Base-by-base conservation (phyloP, 2,329 filamentous ascomycete genomes). In the Ambrosiella cleistominuta region DNA sequence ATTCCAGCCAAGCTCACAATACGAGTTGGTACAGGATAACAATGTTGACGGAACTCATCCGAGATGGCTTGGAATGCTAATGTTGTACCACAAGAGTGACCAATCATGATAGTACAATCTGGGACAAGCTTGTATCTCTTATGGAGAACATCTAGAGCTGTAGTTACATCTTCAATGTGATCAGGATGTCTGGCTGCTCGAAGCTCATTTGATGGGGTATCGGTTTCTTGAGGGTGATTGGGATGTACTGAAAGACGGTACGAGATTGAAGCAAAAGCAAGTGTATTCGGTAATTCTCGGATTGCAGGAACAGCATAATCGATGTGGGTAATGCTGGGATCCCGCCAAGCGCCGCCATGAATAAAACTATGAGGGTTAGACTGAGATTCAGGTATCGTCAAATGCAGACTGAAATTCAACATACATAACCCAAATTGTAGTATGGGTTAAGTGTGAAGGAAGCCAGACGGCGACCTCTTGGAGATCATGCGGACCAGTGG, bases 31-130 rank as follows among this genome's bases (percentile, higher is more conserved):
- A 56, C 57, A 51, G 57, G 57, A 53, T 62, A 42, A 12, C 58
- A 60, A 38, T 61, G 50, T 53, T 59, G 38, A 1, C 39, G 17
- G 51, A 55, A 37, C 57, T 66, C 68, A 67, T 67, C 12, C 55
- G 45, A 37, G 39, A 69, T 65, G 36, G 70, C 66, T 64, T 81
- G 77, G 45, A 76, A 68, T 0, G 73, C 70, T 40, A 82, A 64
- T 1, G 75, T 78, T 2, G 78, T 81, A 53, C 82, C 82, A 60
- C 79, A 81, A 2, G 77, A 81, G 65, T 85, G 82, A 0, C 82
- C 82, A 3, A 78, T 68, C 19, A 83, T 72, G 3, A 84, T 66
- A 66, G 82, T 83, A 39, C 64, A 38, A 7, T 19, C 65, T 58
- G 70, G 68, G n/a, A 63, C 65, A 44, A 82, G 70, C 7, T 67